Base-by-base conservation (phyloP, 768 basidiomycete genomes). In the Tulasnella sp. region DNA sequence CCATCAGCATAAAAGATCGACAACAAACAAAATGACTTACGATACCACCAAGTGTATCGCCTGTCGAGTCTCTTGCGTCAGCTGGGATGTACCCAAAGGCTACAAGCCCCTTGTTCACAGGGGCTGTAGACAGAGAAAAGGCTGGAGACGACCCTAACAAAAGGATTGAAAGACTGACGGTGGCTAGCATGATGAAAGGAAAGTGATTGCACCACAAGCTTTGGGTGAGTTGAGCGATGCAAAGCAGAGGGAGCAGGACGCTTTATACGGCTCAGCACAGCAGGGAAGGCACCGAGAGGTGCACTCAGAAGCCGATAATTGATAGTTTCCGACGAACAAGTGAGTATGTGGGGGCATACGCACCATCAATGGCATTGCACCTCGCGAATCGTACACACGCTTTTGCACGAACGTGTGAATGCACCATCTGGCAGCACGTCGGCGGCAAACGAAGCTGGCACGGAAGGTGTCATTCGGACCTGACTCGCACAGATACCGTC, bases 71-170 rank as follows among this genome's bases (percentile, higher is more conserved):
- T 6, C 78, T 83, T 78, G 87, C 86, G 79, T 89, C 84, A 2
- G 88, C 86, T 1, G 88, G 87, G 73, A 91, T 89, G n/a, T 87
- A 82, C 6, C 89, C 89, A 79, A 90, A 90, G 0, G 83, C 89
- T 19, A 89, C 88, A 0, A 89, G 80, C 25, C 88, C 89, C 87
- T 89, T 76, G 75, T 68, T 76, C 1, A 69, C 64, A 4, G 45
- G 54, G 14, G 42, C 39, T 6, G 72, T 71, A 36, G 69, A 29
- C 69, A 37, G 69, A 7, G 69, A 45, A 34, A 39, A 45, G 14
- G 69, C 38, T 0, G 69, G 38, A 39, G 58, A 64, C 31, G 58
- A 12, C 14, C 58, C 58, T 15, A 64, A 34, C 58, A 64, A 64
- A 64, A 64, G 58, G 31, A 64, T 64, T n/a, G 31, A 64, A 34